Percentiles rank a stretch among this genome's conserved stretches.
Evolutionary conservation across 225 moss, liverwort and hornwort genomes (phyloP).

Genomic region (Physcomitrium patens): DNA sequence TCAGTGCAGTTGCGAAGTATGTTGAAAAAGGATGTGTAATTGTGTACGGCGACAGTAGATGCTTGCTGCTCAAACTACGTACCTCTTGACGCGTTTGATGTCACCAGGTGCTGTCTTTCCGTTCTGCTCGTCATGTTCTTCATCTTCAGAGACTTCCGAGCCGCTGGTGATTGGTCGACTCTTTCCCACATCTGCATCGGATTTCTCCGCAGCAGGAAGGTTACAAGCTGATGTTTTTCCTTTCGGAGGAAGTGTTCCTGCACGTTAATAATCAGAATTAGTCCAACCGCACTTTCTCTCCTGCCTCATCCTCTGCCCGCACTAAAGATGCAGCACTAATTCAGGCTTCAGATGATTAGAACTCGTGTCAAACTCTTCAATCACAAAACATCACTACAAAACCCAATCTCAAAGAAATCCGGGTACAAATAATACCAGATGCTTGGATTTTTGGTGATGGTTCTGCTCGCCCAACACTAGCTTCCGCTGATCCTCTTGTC

Average conservation of each 20-base stretch:
- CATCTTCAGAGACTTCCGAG: slow-evolving; percentile 75
- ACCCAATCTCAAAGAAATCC: not conserved
- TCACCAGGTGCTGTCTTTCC: slow-evolving; percentile 58
- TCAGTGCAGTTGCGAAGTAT: too few species aligned
- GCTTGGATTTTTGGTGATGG: slow-evolving; percentile 10
- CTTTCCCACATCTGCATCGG: slow-evolving; percentile 36
- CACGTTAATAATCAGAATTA: not conserved
- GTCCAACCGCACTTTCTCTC: not conserved
- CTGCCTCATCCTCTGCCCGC: too few species aligned
- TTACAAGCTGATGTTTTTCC: slow-evolving; percentile 11
- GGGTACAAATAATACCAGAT: slow-evolving; percentile 10
- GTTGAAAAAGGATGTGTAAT: too few species aligned
- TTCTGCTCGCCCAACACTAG: slow-evolving; percentile 8
- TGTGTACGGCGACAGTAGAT: too few species aligned
- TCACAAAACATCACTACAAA: not conserved
- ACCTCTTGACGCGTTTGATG: slow-evolving; percentile 79
- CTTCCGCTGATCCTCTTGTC: slow-evolving; percentile 13
- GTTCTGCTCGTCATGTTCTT: slow-evolving; percentile 57
- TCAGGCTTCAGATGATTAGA: too few species aligned
- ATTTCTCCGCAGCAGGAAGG: slow-evolving; percentile 52
- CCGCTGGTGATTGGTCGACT: slow-evolving; percentile 59
- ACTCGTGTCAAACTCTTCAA: too few species aligned
- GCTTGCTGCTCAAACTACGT: not conserved
- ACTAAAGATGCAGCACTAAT: too few species aligned
- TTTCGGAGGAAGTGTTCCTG: slow-evolving; percentile 8